Conservation (phyloP, 331 rosid species). For the Stylosanthes scabra region DNA sequence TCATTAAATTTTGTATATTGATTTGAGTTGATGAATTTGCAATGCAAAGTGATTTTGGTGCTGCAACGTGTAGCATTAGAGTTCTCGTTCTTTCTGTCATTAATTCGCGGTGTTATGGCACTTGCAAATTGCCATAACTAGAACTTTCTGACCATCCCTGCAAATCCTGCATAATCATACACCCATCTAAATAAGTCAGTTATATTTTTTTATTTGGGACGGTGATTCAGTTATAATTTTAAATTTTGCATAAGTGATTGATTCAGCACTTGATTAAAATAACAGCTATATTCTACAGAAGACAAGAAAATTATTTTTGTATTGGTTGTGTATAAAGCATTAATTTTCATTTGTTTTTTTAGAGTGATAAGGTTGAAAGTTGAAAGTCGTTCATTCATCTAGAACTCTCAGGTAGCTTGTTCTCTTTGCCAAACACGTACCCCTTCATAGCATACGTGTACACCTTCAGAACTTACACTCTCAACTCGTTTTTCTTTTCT, state of each 20-base stretch:
- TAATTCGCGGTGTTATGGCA: neutral
- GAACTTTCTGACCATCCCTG: no score
- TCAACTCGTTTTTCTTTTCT: no score
- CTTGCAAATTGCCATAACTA: neutral
- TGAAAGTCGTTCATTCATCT: neutral
- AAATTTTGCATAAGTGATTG: no score
- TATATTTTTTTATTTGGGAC: no score
- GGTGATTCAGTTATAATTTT: no score
- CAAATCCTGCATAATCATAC: no score
- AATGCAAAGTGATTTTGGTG: constrained; percentile 6
- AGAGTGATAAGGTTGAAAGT: no score
- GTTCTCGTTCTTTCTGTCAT: neutral
- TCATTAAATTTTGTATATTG: constrained; percentile 46
- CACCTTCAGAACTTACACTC: neutral
- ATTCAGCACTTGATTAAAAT: no score
- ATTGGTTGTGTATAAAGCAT: no score
- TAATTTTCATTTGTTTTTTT: no score
- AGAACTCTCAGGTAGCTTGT: constrained; percentile 7
- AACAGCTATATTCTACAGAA: neutral
- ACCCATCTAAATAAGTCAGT: no score
- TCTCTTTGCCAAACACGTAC: neutral
- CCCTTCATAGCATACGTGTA: neutral
- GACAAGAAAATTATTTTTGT: neutral
- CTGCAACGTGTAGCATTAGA: constrained; percentile 5
- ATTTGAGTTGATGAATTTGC: neutral